phyloP scores from a whole-genome alignment of 305 asterid species.

The Fraxinus platypoda region DNA sequence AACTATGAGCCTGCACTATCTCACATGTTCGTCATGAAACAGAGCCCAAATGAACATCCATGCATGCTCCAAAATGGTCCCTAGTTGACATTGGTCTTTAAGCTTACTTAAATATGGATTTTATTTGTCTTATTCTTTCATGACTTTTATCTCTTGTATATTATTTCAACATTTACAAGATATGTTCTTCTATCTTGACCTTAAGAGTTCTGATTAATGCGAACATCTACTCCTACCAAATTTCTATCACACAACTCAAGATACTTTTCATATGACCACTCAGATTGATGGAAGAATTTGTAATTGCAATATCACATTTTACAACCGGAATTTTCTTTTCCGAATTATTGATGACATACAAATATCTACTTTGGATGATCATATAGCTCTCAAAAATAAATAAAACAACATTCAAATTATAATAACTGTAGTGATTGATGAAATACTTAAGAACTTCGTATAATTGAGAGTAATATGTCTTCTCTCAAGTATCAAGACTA shows the following conservation, averaged over 20 bases:
- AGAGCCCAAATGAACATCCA: not conserved
- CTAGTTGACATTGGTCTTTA: not conserved
- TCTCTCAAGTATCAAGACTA: not conserved
- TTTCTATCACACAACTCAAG: not conserved
- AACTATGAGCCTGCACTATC: not conserved
- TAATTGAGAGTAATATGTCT: not conserved
- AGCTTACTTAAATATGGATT: not conserved
- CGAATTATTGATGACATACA: not conserved
- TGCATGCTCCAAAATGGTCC: not conserved
- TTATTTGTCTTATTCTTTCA: not conserved
- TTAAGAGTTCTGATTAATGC: not conserved
- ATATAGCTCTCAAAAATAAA: not conserved
- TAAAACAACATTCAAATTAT: not conserved
- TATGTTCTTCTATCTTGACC: not conserved
- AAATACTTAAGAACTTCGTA: not conserved
- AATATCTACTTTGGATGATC: not conserved
- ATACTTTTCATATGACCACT: not conserved
- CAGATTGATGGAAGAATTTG: not conserved
- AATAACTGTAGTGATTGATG: not conserved
- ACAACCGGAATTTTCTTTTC: not conserved
- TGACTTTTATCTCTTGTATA: not conserved
- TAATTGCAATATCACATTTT: not conserved
- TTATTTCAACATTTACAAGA: not conserved
- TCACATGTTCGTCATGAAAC: not conserved
- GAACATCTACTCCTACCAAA: not conserved